phyloP scores from a whole-genome alignment of 352 stramenopile genomes.

The Phytophthora palmivora region DNA sequence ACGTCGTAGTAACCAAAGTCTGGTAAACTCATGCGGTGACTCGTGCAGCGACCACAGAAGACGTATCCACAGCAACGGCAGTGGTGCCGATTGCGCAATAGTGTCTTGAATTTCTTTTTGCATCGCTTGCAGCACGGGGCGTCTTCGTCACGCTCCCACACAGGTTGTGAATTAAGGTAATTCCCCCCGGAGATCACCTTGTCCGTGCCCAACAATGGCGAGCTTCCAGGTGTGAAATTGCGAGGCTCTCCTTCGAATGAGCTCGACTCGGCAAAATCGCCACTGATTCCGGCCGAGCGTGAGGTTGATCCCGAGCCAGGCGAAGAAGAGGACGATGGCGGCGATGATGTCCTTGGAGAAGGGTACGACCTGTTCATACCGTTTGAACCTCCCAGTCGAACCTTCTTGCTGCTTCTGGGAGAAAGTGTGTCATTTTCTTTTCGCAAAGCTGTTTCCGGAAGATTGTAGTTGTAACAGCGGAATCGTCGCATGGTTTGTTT shows the following conservation, averaged over 20 bases:
- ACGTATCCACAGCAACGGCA: constrained; percentile 88
- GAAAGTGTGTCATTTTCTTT: constrained; percentile 60
- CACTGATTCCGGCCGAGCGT: constrained; percentile 29
- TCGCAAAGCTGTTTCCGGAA: constrained; percentile 58
- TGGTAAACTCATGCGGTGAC: constrained; percentile 85
- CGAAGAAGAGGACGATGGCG: constrained; percentile 44
- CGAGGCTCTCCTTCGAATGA: constrained; percentile 30
- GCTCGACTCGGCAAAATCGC: constrained; percentile 28
- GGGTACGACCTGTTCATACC: constrained; percentile 26
- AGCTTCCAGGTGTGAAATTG: constrained; percentile 69
- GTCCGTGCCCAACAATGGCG: constrained; percentile 66
- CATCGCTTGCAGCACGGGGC: constrained; percentile 87
- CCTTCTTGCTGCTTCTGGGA: constrained; percentile 40
- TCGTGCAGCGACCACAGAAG: constrained; percentile 83
- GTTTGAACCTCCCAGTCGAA: constrained; percentile 24
- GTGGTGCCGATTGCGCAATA: constrained; percentile 84
- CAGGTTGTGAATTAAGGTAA: constrained; percentile 79
- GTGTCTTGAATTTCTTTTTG: constrained; percentile 91
- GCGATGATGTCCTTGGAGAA: constrained; percentile 45
- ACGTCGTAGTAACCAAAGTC: constrained; percentile 91
- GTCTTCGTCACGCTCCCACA: constrained; percentile 87
- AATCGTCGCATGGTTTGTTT: constrained; percentile 71
- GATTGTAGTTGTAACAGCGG: constrained; percentile 87
- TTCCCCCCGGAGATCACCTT: constrained; percentile 71
- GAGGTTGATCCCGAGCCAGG: constrained; percentile 38